A percentile compares a stretch with the other conserved stretches of the same genome.
phyloP scores from a whole-genome alignment of 2,329 filamentous ascomycete genomes.

The Stagonosporopsis vannaccii region DNA sequence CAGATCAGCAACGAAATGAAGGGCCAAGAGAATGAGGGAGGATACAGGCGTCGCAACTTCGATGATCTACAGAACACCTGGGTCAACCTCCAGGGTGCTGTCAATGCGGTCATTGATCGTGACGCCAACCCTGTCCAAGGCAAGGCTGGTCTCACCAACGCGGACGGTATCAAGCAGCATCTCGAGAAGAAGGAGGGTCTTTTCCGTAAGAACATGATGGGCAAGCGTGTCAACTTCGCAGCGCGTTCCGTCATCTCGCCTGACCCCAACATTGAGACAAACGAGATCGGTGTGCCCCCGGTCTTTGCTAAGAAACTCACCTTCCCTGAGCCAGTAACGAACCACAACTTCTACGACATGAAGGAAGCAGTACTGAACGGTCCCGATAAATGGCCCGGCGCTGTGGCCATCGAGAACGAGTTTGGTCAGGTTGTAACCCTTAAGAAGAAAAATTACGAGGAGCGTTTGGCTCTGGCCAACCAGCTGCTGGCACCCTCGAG shows the following conservation, averaged over 20 bases:
- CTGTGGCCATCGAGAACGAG: slow-evolving; percentile 93
- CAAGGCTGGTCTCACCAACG: slow-evolving; percentile 76
- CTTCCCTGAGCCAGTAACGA: slow-evolving; percentile 96
- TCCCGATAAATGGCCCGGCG: slow-evolving; percentile 91
- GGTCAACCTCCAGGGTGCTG: slow-evolving; percentile 82
- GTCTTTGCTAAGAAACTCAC: slow-evolving; percentile 96
- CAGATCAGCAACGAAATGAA: slow-evolving; percentile 76
- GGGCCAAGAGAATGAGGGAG: slow-evolving; percentile 50
- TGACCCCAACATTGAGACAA: slow-evolving; percentile 98
- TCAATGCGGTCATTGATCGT: slow-evolving; percentile 92
- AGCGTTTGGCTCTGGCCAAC: slow-evolving; percentile 88
- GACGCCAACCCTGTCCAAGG: slow-evolving; percentile 85
- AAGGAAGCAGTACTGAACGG: slow-evolving; percentile 97
- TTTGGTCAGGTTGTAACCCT: slow-evolving; percentile 90
- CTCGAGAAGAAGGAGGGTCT: slow-evolving; percentile 98
- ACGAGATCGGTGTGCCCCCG: slow-evolving; percentile 97
- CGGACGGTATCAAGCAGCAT: slow-evolving; percentile 96
- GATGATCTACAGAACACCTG: slow-evolving; percentile 82
- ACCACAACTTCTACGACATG: slow-evolving; percentile 94
- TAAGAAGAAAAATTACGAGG: slow-evolving; percentile 84
- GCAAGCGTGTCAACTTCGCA: slow-evolving; percentile 98
- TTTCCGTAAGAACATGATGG: slow-evolving; percentile 99
- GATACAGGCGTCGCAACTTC: slow-evolving; percentile 66
- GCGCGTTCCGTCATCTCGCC: slow-evolving; percentile 97
- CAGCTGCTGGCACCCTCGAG: slow-evolving; percentile 87